phyloP scores from a whole-genome alignment of 2,329 filamentous ascomycete species.

The Xylariomycetidae sp. region DNA sequence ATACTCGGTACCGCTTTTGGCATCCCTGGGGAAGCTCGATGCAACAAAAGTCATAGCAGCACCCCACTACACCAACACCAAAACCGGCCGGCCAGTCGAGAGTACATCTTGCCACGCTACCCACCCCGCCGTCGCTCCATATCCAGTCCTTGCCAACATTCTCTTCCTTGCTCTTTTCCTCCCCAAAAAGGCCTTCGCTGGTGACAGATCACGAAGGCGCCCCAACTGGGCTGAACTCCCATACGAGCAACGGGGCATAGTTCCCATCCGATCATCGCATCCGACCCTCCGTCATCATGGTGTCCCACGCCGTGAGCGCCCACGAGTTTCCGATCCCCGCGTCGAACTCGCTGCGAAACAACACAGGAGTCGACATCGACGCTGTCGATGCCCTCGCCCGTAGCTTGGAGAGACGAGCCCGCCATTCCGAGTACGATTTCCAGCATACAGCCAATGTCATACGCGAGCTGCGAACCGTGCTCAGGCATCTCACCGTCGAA shows the following conservation, averaged over 20 bases:
- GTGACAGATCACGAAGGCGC: not conserved
- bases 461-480: slow-evolving; percentile 46
- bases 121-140: too few species aligned
- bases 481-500: slow-evolving; percentile 54
- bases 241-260: slow-evolving; percentile 8
- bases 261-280: slow-evolving; percentile 8
- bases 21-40: too few species aligned
- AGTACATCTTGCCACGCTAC: too few species aligned
- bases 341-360: slow-evolving; percentile 9
- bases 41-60: too few species aligned
- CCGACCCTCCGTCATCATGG: not conserved
- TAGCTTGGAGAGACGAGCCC: slow-evolving; percentile 48
- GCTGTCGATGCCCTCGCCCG: slow-evolving; percentile 49
- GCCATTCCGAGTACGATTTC: slow-evolving; percentile 42
- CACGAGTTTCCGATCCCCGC: slow-evolving; percentile 1
- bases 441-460: slow-evolving; percentile 44
- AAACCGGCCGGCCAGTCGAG: too few species aligned
- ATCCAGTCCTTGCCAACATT: too few species aligned
- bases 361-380: slow-evolving; percentile 48
- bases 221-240: not conserved
- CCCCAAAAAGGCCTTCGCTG: not conserved
- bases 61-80: too few species aligned
- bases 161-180: too few species aligned
- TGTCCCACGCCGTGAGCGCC: slow-evolving; percentile 5
- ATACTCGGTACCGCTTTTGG: too few species aligned